Conservation (phyloP, 177 flowering plant species). For the Vitis hybrid region DNA sequence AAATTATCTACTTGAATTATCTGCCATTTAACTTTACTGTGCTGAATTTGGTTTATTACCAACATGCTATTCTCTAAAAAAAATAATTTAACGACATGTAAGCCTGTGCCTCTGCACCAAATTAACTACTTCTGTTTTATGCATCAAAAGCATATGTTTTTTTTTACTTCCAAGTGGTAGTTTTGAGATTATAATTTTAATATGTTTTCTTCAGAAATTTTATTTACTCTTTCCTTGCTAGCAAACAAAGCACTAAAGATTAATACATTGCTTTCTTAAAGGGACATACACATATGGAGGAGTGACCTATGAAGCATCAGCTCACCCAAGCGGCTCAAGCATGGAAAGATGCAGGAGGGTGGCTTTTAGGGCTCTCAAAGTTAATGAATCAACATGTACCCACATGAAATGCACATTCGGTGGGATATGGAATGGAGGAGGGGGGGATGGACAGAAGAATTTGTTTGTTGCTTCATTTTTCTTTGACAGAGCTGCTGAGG, state of each 20-base stretch:
- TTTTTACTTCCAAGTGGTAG: no score
- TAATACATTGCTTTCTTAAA: constrained; percentile 9
- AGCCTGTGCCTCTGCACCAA: not conserved
- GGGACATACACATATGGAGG: constrained; percentile 84
- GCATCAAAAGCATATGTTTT: not conserved
- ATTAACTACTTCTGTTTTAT: not conserved
- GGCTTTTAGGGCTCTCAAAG: constrained; percentile 71
- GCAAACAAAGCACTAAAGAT: no score
- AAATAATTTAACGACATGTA: no score
- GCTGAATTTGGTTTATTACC: not conserved
- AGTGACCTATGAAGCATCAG: constrained; percentile 38
- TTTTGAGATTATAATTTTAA: no score
- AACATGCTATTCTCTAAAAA: no score
- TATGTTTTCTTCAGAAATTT: no score
- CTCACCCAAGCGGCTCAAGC: constrained; percentile 65
- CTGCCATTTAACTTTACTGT: not conserved
- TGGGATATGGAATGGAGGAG: constrained; percentile 97
- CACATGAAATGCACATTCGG: constrained; percentile 97
- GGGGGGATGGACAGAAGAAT: constrained; percentile 93
- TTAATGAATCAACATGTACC: constrained; percentile 70
- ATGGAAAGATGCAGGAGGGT: constrained; percentile 53
- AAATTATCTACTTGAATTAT: not conserved
- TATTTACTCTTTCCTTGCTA: not conserved
- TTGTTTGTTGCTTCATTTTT: constrained; percentile 95
- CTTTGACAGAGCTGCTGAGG: constrained; percentile 98